Base-by-base conservation (phyloP, 805 yeast genomes). In the Cyberlindnera americana region DNA sequence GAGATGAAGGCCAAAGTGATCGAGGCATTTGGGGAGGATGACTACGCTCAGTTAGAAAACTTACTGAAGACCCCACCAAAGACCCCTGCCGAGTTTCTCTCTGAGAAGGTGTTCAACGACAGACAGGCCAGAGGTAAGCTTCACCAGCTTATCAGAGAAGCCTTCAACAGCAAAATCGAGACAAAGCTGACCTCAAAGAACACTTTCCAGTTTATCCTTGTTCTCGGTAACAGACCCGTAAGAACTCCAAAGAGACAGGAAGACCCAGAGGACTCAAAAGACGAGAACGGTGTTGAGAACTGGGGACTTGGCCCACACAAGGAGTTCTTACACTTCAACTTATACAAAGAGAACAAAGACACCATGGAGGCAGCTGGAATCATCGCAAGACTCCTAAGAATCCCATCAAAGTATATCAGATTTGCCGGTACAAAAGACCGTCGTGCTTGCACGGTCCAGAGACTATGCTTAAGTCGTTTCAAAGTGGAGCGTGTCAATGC, bases 401-500 rank as follows among this genome's bases (percentile, higher is more conserved):
- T 84, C 16, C 91, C 90, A n/a, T 68, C 82, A 5, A 83, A 81
- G 47, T 58, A 69, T 29, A 71, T 93, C 25, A 72, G 86, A 37
- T 88, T 81, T 60, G 95, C 97, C 0, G 99, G 99, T 17, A 95
- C 99, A 3, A 93, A 93, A 56, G 99, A 93, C 61, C 76, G 98
- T 52, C 78, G 99, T 59, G 99, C 95, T 35, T 90, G 87, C 18
- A 93, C 99, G 5, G 88, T 88, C 37, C 99, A 93, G 63, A 75
- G 78, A 45, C 72, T 83, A 43, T 79, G 87, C 15, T 67, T 88
- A 34, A 75, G 79, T 38, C 78, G 77, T 49, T 77, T 86, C 37
- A 75, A 81, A 43, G 81, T 82, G 13, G 87, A 78, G 26, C 72
- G 99, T 51, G 75, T 91, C 11, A 79, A 79, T 41, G 76, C 83